Conservation (phyloP, 1,139 yeast species). For the Taiozyma sp. region DNA sequence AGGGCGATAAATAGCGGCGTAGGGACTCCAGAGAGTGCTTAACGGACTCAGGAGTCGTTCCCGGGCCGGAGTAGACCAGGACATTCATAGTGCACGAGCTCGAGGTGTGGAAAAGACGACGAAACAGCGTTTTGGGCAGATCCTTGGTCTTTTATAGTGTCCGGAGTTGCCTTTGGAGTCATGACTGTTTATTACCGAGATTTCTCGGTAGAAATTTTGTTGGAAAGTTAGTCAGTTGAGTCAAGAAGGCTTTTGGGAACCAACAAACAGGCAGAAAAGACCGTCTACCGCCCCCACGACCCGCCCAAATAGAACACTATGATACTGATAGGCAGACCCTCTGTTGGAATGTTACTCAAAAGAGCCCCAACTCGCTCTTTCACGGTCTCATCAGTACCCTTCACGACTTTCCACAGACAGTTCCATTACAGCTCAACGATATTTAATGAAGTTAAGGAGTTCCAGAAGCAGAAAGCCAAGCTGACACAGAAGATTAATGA, state of each 20-base stretch:
- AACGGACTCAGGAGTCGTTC: slow-evolving; percentile 84
- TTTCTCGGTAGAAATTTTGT: neutral
- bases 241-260: neutral
- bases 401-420: neutral
- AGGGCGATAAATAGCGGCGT: slow-evolving; percentile 72
- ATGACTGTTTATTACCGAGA: neutral
- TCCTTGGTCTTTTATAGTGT: neutral
- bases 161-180: neutral
- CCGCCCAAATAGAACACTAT: neutral
- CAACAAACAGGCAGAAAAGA: neutral
- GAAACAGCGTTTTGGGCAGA: neutral
- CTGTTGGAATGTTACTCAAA: neutral
- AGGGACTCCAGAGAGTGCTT: slow-evolving; percentile 78
- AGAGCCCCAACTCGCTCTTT: neutral
- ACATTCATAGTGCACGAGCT: slow-evolving; percentile 57
- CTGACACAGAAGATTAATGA: slow-evolving; percentile 13
- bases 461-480: slow-evolving; percentile 1
- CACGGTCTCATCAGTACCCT: neutral
- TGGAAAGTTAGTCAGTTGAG: neutral
- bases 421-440: neutral
- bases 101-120: neutral
- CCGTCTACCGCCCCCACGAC: neutral
- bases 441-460: neutral
- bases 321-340: neutral
- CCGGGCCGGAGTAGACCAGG: slow-evolving; percentile 77